Base-by-base conservation (phyloP, 179 eudicot genomes). In the Gypsophila paniculata region DNA sequence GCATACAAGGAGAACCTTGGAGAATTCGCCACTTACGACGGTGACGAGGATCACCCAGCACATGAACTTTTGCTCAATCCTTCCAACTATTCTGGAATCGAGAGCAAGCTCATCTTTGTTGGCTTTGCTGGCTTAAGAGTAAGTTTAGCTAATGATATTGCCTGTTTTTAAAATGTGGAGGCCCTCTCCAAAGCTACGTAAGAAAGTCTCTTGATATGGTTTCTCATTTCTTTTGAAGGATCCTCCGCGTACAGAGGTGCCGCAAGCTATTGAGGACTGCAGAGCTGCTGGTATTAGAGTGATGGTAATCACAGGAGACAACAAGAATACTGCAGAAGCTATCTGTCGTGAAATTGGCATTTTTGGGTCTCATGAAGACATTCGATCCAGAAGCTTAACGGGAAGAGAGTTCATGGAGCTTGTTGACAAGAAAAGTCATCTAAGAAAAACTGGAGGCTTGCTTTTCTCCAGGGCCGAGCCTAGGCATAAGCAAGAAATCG, bases 261-360 rank as follows among this genome's bases (percentile, higher is more conserved):
- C 69, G 10, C 78, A 84, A 76, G 85, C 87, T 73, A 76, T 84
- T 57, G 81, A 80, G 81, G 89, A 84, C 72, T 86, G 89, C 72
- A 80, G 85, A 75, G 86, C 84, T 44, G 89, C 89, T 63, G 87
- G 89, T 38, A 86, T 86, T 74, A 79, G 87, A 67, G 89, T 86
- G 48, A 82, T 86, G 81, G 87, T 86, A n/a, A 86, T 84, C 49
- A 86, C 89, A 26, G 87, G 89, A 63, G 89, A 86, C 69, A 82
- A 86, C 75, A 86, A 80, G 77, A 79, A 82, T 53, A 84, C 87
- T 54, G 89, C 87, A 48, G 89, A 86, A 76, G 89, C 89, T 39
- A 84, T 86, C 23, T 86, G 87, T 53, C 84, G 77, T 32, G 89
- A 86, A 67, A 86, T 86, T 15, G 89, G 86, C 19, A 81, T 86